Base-by-base conservation (phyloP, 495 filamentous ascomycete species). In the Aspergillus steynii region DNA sequence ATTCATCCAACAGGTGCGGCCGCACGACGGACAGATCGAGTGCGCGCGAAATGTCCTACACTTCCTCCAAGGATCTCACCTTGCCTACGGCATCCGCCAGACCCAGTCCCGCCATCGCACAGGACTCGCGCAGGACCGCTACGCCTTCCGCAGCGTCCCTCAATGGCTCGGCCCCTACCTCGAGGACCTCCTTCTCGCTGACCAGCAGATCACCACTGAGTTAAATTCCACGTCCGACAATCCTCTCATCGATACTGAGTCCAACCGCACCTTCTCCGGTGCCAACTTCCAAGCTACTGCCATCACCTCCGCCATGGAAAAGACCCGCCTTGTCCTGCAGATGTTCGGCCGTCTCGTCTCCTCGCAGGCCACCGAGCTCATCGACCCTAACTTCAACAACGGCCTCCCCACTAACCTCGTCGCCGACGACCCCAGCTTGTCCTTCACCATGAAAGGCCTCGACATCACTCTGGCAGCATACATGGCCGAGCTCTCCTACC, bases 111-210 rank as follows among this genome's bases (percentile, higher is more conserved):
- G 20, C 20, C 53, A 47, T 68, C 26, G 56, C 54, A 64, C 74
- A 14, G 68, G 62, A n/a, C 69, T 88, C 7, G 72, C 75, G 34
- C 87, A 90, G 62, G 87, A 90, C 63, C 81, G 87, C 4, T 89
- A 90, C 65, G 74, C 85, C 0, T 63, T 84, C 1, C 80, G 87
- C 20, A 48, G 88, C 80, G 0, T 77, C 83, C 77, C 85, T 5
- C 86, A 90, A 64, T 90, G 87, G 86, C 74, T 89, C 26, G 85
- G 85, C 0, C 87, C 86, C 0, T 77, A 84, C 62, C 72, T 89
- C 0, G 87, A 90, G 66, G 85, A 89, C 63, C 74, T 89, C 4
- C 47, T 68, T 5, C 78, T 87, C 0, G 84, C 86, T 2, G 75
- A 83, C 27, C 66, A 73, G 3, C 87, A 90, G 51, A 65, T 90